Base-by-base conservation (phyloP, 1,139 yeast species). In the Candida sp. region DNA sequence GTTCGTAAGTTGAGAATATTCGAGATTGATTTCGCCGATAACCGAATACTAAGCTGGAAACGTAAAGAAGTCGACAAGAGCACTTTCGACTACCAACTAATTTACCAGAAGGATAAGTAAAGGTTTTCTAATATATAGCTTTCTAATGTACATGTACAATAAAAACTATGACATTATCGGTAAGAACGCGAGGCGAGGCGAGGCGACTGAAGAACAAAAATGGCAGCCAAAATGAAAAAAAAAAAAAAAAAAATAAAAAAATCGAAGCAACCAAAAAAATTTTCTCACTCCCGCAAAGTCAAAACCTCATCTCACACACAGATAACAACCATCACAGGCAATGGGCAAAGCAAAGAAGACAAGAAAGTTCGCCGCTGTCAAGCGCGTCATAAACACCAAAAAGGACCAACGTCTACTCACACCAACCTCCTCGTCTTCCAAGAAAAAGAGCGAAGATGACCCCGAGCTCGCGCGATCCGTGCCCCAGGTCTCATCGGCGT, bases 311-410 rank as follows among this genome's bases (percentile, higher is more conserved):
- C 46, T 47, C 37, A 42, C 23, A 42, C 23, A 33, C 37, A 33
- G 17, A 33, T 17, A 33, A 33, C 35, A 33, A 33, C 35, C 9
- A 33, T 2, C 9, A 33, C 12, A 33, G 3, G 2, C 2, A 33
- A 94, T 94, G 99, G 99, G 98, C 53, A 94, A 92, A 69, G 97
- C 97, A 41, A 70, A 88, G 76, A 94, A 93, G 76, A 94, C 98
- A 25, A 84, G 98, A 81, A 92, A 92, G 87, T 91, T 93, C 65
- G 97, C 96, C n/a, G 83, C 85, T 49, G 92, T 90, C 54, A 94
- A 94, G 72, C 84, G 97, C 54, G 84, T 92, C 43, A 73, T 92
- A 52, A 84, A 84, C 54, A 32, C 44, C 12, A 78, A 87, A 58
- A 90, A 88, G 60, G 97, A 91, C 59, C 82, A 85, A 33, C 77